Conservation (phyloP, 140 eudicot species). For the Stevia rebaudiana region DNA sequence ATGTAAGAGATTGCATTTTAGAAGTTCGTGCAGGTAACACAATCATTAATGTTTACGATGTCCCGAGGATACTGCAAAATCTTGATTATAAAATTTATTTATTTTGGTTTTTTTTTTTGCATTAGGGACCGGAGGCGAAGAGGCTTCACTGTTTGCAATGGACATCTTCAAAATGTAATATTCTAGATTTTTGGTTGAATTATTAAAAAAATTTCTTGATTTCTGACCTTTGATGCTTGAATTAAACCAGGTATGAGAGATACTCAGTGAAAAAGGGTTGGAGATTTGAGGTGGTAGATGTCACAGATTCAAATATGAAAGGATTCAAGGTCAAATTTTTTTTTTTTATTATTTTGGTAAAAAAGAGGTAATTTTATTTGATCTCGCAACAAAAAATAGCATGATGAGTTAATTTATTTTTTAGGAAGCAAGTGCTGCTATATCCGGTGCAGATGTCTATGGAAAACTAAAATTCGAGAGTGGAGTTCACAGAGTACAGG, state of each 20-base stretch:
- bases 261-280: slow-evolving; percentile 80
- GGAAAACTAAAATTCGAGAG: slow-evolving; percentile 98
- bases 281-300: slow-evolving; percentile 83
- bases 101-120: slow-evolving; percentile 15
- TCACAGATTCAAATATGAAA: slow-evolving; percentile 78
- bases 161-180: slow-evolving; percentile 83
- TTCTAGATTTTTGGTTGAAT: background rate
- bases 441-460: slow-evolving; percentile 82
- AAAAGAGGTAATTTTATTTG: background rate
- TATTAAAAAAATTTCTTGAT: background rate
- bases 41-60: background rate
- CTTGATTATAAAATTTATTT: background rate
- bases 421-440: slow-evolving; percentile 95
- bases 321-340: slow-evolving; percentile 61
- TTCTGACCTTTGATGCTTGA: slow-evolving; percentile 15
- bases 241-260: slow-evolving; percentile 72
- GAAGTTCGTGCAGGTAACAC: slow-evolving; percentile 92
- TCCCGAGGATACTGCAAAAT: background rate
- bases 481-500: slow-evolving; percentile 99
- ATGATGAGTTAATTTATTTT: slow-evolving; percentile 5
- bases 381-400: background rate
- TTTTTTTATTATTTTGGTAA: background rate
- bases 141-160: slow-evolving; percentile 96
- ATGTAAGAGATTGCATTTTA: slow-evolving; percentile 85
- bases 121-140: slow-evolving; percentile 96